These are phyloP conservation scores for Lablab purpureus DNA, from an alignment of 306 rosid species.

Conservation along the genomic window DNA sequence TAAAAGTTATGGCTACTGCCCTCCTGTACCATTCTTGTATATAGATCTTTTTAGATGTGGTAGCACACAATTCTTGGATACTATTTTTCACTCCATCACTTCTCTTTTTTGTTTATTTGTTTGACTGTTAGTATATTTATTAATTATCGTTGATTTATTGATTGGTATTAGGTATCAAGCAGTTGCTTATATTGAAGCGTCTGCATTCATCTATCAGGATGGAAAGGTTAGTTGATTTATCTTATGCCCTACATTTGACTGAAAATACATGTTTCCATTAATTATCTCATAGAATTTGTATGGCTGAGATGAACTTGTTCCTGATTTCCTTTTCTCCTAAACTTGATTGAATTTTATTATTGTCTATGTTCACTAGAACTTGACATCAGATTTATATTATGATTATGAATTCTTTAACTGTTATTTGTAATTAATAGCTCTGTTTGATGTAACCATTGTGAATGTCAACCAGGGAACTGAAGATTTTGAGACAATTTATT, in stretches of 20 bases:
- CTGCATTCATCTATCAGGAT: conserved; percentile 95
- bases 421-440: neutral
- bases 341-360: conserved; percentile 31
- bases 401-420: conserved; percentile 33
- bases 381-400: conserved; percentile 11
- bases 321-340: conserved; percentile 12
- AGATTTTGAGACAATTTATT: conserved; percentile 24
- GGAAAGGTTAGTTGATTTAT: conserved; percentile 76
- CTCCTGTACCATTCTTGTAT: neutral
- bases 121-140: neutral
- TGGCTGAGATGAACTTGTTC: conserved; percentile 38
- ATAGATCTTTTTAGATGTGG: conserved; percentile 16
- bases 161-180: conserved; percentile 86
- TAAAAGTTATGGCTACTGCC: neutral
- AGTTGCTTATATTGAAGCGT: conserved; percentile 96
- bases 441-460: conserved; percentile 6
- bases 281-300: conserved; percentile 39
- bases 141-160: conserved; percentile 37
- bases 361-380: conserved; percentile 31
- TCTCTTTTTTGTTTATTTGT: neutral
- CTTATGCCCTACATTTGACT: conserved; percentile 37
- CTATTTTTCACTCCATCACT: neutral
- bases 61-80: neutral
- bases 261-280: conserved; percentile 25
- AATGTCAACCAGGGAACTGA: conserved; percentile 25